These are phyloP conservation scores for Gentiana dahurica DNA, from an alignment of 257 asterid genomes.

Conservation along the genomic window DNA sequence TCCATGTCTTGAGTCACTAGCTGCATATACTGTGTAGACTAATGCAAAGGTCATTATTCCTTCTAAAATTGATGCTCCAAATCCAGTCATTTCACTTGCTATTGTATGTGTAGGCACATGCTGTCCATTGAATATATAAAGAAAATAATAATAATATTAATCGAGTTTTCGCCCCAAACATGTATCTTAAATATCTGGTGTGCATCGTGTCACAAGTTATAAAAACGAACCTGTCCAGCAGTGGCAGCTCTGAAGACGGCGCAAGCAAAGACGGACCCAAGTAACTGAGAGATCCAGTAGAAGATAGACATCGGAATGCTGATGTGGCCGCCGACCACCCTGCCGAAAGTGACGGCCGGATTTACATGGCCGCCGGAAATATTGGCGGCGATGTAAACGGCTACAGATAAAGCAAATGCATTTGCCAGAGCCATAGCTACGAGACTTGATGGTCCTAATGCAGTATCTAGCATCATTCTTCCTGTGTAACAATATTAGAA, in stretches of 20 bases:
- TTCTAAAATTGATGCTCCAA: constrained; percentile 65
- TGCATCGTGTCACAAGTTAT: no score
- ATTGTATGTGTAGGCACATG: constrained; percentile 50
- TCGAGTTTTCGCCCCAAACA: background rate
- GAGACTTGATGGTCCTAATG: constrained; percentile 34
- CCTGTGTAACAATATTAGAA: no score
- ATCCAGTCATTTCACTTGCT: constrained; percentile 73
- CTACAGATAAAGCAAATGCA: constrained; percentile 51
- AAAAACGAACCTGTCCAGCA: constrained; percentile 32
- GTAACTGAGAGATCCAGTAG: constrained; percentile 58
- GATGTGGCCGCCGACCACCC: constrained; percentile 69
- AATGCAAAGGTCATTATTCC: constrained; percentile 66
- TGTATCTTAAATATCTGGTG: background rate
- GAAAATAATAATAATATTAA: constrained; percentile 1
- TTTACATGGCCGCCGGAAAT: constrained; percentile 80
- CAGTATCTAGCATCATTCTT: constrained; percentile 17
- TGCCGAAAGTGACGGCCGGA: constrained; percentile 13
- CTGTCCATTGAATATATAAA: constrained; percentile 40
- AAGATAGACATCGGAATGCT: constrained; percentile 46
- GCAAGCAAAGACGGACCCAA: constrained; percentile 64
- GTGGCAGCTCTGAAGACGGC: constrained; percentile 41
- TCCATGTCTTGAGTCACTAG: constrained; percentile 48
- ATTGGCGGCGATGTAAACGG: constrained; percentile 46
- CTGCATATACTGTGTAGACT: constrained; percentile 63
- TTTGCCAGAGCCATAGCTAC: constrained; percentile 43